phyloP scores from a whole-genome alignment of 1,284 basidiomycete genomes.

The Agaricales sp. region DNA sequence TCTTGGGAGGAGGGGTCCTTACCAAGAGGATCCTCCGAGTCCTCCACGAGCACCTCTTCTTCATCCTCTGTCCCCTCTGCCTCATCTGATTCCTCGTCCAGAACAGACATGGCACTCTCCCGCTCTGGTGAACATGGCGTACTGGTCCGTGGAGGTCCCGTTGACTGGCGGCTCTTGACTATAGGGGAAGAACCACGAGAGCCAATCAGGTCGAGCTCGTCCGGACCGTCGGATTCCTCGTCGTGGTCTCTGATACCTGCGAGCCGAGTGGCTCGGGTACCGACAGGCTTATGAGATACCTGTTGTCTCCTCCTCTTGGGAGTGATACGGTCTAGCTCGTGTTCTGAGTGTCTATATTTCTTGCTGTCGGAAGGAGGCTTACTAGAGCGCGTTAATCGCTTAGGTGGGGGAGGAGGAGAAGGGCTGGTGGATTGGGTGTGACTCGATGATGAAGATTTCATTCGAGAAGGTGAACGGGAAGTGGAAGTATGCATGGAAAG shows the following conservation, averaged over 20 bases:
- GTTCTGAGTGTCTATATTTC: neutral
- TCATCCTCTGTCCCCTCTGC: neutral
- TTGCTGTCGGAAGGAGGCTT: neutral
- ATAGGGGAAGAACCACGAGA: neutral
- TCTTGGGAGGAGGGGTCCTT: neutral
- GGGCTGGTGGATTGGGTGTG: neutral
- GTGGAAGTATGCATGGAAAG: neutral
- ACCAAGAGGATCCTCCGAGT: neutral
- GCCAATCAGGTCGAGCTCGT: neutral
- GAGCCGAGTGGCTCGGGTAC: neutral
- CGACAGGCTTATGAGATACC: neutral
- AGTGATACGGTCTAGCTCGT: neutral
- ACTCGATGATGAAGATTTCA: neutral
- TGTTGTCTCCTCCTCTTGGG: neutral
- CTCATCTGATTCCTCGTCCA: neutral
- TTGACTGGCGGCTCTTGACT: neutral
- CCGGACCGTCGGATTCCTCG: neutral
- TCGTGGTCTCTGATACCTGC: neutral
- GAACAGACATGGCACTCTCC: neutral
- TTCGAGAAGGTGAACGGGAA: neutral
- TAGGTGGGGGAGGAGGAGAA: neutral
- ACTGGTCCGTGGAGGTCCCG: neutral
- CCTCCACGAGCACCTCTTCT: neutral
- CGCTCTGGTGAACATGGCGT: neutral
- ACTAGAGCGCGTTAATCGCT: neutral